Conservation (phyloP, 2,329 filamentous ascomycete genomes). For the Alternaria arborescens region DNA sequence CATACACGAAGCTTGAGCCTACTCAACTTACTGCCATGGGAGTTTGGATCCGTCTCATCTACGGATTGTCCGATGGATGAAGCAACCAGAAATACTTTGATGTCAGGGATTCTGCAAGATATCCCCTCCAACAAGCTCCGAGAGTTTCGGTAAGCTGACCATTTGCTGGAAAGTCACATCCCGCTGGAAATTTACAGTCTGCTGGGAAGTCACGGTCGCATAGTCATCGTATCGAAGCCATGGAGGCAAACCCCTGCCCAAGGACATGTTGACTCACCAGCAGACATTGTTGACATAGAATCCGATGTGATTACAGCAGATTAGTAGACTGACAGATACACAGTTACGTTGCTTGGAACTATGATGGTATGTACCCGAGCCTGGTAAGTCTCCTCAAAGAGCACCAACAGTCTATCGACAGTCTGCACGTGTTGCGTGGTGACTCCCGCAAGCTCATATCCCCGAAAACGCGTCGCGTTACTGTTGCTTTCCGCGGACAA, state of each 20-base stretch:
- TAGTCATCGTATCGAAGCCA: neutral
- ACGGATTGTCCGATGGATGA: neutral
- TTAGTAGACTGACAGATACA: neutral
- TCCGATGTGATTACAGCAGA: neutral
- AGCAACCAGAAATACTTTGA: neutral
- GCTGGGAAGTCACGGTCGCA: neutral
- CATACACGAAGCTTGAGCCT: constrained; percentile 11
- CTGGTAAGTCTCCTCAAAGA: neutral
- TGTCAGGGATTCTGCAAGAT: constrained; percentile 4
- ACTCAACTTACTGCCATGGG: neutral
- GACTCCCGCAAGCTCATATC: neutral
- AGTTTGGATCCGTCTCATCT: neutral
- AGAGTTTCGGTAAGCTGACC: constrained; percentile 8
- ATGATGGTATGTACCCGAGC: too few species aligned
- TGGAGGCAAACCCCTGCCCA: neutral
- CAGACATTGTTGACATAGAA: too few species aligned
- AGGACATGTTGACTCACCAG: too few species aligned
- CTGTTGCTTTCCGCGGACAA: neutral
- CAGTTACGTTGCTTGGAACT: neutral
- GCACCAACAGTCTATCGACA: neutral
- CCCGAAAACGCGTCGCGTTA: neutral
- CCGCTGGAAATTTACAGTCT: neutral
- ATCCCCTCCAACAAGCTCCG: constrained; percentile 11
- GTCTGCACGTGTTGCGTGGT: neutral
- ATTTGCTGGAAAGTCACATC: neutral